A percentile compares a stretch with the other conserved stretches of the same genome.
Evolutionary conservation across 441 rosid genomes (phyloP).

Genomic region (Gossypium schwendimanii): DNA sequence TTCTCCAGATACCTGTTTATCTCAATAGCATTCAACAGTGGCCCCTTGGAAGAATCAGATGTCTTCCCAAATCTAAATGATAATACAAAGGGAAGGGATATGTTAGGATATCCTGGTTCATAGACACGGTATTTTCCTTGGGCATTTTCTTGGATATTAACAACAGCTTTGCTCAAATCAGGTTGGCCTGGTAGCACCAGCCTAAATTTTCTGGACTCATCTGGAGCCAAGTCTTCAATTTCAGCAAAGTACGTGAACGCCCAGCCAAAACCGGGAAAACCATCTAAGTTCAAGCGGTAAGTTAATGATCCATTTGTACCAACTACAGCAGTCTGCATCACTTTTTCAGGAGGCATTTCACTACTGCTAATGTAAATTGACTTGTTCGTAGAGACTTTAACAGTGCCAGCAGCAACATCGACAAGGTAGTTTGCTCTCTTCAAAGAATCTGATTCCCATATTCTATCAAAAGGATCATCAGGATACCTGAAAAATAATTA

Average conservation of each 20-base stretch:
- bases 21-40: constrained; percentile 94
- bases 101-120: constrained; percentile 76
- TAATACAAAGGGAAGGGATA: constrained; percentile 75
- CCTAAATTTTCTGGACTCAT: constrained; percentile 81
- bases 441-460: constrained; percentile 81
- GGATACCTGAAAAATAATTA: constrained; percentile 66
- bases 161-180: constrained; percentile 67
- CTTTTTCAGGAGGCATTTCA: constrained; percentile 73
- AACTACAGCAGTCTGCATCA: constrained; percentile 98
- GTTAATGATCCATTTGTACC: constrained; percentile 82
- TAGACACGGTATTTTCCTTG: constrained; percentile 65
- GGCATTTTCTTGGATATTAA: constrained; percentile 85
- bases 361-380: constrained; percentile 38
- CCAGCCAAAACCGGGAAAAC: constrained; percentile 92
- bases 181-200: constrained; percentile 69
- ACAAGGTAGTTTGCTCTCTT: constrained; percentile 86
- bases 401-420: constrained; percentile 88
- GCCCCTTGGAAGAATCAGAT: constrained; percentile 80
- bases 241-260: constrained; percentile 83
- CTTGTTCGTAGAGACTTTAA: constrained; percentile 51
- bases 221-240: constrained; percentile 61
- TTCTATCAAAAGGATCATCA: constrained; percentile 90
- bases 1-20: constrained; percentile 60
- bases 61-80: constrained; percentile 73
- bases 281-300: constrained; percentile 80